Conservation (phyloP, 2,329 filamentous ascomycete genomes). For the Fusarium protoensiforme region DNA sequence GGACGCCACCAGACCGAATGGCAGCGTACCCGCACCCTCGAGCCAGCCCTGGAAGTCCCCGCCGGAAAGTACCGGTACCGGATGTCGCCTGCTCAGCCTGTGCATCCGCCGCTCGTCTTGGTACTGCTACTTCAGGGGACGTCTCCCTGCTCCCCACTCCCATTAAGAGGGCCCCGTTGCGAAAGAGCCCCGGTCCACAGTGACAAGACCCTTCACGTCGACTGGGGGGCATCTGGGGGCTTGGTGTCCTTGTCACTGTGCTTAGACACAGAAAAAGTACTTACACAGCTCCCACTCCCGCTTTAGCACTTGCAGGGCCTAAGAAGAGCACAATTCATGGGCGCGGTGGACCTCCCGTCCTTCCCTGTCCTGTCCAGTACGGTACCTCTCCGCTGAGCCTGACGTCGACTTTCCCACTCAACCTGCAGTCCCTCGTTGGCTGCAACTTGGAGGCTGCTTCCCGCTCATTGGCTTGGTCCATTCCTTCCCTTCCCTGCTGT, state of each 20-base stretch:
- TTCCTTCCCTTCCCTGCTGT: conserved; percentile 37
- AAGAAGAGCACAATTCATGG: conserved; percentile 33
- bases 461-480: conserved; percentile 28
- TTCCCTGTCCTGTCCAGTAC: conserved; percentile 13
- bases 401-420: conserved; percentile 37
- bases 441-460: conserved; percentile 16
- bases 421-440: conserved; percentile 33
- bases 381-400: conserved; percentile 21
- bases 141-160: conserved; percentile 11
- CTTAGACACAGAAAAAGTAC: conserved; percentile 20
- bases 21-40: conserved; percentile 18
- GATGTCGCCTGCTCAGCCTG: neutral
- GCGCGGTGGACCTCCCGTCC: conserved; percentile 28
- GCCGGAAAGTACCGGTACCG: conserved; percentile 25
- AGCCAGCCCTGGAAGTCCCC: conserved; percentile 16
- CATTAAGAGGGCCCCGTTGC: conserved; percentile 22
- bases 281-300: conserved; percentile 16
- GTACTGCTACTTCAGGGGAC: conserved; percentile 32
- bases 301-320: conserved; percentile 18
- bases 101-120: neutral
- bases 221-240: conserved; percentile 29
- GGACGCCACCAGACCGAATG: conserved; percentile 32
- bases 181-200: conserved; percentile 11
- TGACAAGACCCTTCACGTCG: conserved; percentile 34
- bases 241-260: conserved; percentile 19